These are phyloP conservation scores for Arthrobotrys entomopaga DNA, from an alignment of 2,329 filamentous ascomycete genomes.

Conservation along the genomic window DNA sequence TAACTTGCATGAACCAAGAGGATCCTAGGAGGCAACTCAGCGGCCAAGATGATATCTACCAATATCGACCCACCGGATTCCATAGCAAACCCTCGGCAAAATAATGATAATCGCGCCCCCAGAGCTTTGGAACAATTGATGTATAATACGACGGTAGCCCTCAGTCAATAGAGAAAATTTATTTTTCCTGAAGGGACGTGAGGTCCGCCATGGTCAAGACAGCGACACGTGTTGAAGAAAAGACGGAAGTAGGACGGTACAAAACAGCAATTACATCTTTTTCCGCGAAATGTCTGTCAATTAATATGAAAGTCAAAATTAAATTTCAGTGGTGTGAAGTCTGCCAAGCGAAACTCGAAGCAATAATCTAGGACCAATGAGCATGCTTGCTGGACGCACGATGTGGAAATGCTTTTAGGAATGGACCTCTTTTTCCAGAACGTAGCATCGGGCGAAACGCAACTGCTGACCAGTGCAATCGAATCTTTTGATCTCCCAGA, in stretches of 20 bases:
- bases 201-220: neutral
- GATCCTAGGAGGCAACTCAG: too few species aligned
- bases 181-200: constrained; percentile 10
- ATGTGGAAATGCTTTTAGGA: constrained; percentile 9
- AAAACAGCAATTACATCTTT: neutral
- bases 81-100: too few species aligned
- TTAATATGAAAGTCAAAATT: constrained; percentile 17
- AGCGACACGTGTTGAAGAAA: constrained; percentile 25
- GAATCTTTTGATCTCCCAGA: constrained; percentile 26
- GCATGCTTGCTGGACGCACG: constrained; percentile 29
- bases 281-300: constrained; percentile 21
- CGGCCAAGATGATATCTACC: too few species aligned
- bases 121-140: too few species aligned
- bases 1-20: too few species aligned
- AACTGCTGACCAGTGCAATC: constrained; percentile 24
- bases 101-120: too few species aligned
- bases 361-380: constrained; percentile 34
- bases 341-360: constrained; percentile 20
- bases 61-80: too few species aligned
- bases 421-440: constrained; percentile 2
- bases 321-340: constrained; percentile 14
- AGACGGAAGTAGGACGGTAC: neutral
- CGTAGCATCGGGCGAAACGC: constrained; percentile 36
- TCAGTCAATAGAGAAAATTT: neutral
- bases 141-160: neutral